Evolutionary conservation across 2,329 filamentous ascomycete species (phyloP).

Genomic region (Aspergillus japonicus): DNA sequence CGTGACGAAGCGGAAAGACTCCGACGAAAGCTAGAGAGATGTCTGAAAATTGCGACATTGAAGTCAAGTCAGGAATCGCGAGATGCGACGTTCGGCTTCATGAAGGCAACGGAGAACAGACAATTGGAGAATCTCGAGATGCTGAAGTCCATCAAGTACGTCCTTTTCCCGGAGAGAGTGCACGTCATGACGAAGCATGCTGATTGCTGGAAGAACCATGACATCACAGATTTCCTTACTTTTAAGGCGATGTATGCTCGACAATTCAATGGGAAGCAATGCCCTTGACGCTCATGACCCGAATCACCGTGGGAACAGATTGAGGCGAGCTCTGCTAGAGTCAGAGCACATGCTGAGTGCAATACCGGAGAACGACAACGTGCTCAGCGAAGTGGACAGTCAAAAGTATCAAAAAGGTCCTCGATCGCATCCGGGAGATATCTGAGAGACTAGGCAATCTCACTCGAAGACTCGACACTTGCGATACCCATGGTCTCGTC

Average conservation of each 20-base stretch:
- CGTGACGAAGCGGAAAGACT: conserved; percentile 13
- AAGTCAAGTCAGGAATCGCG: conserved; percentile 9
- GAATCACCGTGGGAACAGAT: neutral
- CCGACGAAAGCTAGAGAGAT: conserved; percentile 9
- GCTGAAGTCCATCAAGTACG: conserved; percentile 13
- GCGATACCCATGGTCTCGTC: neutral
- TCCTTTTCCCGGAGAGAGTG: neutral
- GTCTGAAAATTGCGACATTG: conserved; percentile 13
- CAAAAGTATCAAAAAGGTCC: neutral
- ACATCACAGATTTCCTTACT: conserved; percentile 12
- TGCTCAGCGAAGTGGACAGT: neutral
- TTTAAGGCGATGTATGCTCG: conserved; percentile 10
- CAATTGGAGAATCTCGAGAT: conserved; percentile 12
- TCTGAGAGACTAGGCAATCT: conserved; percentile 8
- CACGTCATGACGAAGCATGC: neutral
- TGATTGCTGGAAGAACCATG: conserved; percentile 9
- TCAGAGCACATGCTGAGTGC: conserved; percentile 2
- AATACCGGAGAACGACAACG: conserved; percentile 8
- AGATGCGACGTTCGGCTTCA: conserved; percentile 2
- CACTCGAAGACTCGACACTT: conserved; percentile 2
- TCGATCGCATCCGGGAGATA: conserved; percentile 10
- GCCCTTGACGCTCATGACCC: conserved; percentile 10
- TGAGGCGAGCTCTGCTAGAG: conserved; percentile 4
- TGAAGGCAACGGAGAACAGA: conserved; percentile 2
- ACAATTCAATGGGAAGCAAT: neutral